Evolutionary conservation across 495 filamentous ascomycete species (phyloP).

Genomic region (Collariella sp.): DNA sequence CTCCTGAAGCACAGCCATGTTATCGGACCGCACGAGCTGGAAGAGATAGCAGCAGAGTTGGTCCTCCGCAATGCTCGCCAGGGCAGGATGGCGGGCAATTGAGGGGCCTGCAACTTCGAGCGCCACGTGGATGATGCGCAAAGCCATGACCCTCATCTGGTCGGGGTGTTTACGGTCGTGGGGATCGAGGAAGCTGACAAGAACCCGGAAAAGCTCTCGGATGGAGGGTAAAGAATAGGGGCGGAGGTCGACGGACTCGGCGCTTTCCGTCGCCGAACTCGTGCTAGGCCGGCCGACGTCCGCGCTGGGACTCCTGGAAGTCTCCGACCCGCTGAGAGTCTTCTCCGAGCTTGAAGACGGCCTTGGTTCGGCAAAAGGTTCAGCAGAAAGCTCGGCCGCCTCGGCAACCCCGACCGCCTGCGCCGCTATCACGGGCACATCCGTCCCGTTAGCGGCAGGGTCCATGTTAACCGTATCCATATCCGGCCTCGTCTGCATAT

Average conservation of each 20-base stretch:
- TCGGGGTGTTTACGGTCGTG: slow-evolving; percentile 88
- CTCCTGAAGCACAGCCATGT: slow-evolving; percentile 84
- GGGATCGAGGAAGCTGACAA: slow-evolving; percentile 91
- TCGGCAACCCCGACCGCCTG: slow-evolving; percentile 24
- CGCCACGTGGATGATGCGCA: slow-evolving; percentile 95
- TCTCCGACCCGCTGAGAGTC: slow-evolving; percentile 20
- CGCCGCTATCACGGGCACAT: slow-evolving; percentile 22
- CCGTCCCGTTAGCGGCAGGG: slow-evolving; percentile 68
- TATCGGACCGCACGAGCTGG: slow-evolving; percentile 92
- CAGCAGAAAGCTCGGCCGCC: slow-evolving; percentile 29
- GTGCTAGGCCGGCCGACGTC: slow-evolving; percentile 26
- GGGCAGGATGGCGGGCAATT: slow-evolving; percentile 84
- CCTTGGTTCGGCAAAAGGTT: slow-evolving; percentile 40
- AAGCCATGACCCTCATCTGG: slow-evolving; percentile 91
- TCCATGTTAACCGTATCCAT: slow-evolving; percentile 81
- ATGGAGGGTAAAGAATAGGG: slow-evolving; percentile 94
- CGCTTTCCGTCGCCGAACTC: slow-evolving; percentile 28
- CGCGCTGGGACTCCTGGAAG: slow-evolving; percentile 6
- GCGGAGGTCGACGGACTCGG: slow-evolving; percentile 52
- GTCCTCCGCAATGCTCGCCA: slow-evolving; percentile 84
- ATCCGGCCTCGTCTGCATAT: slow-evolving; percentile 53
- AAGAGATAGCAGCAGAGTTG: slow-evolving; percentile 92
- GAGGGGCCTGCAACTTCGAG: slow-evolving; percentile 94
- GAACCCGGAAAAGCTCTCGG: slow-evolving; percentile 81
- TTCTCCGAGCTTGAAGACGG: slow-evolving; percentile 38